A percentile compares a stretch with the other conserved stretches of the same genome.
These are phyloP conservation scores for Umbilicaria muhlenbergii DNA, from an alignment of 495 filamentous ascomycete species.

Conservation along the genomic window DNA sequence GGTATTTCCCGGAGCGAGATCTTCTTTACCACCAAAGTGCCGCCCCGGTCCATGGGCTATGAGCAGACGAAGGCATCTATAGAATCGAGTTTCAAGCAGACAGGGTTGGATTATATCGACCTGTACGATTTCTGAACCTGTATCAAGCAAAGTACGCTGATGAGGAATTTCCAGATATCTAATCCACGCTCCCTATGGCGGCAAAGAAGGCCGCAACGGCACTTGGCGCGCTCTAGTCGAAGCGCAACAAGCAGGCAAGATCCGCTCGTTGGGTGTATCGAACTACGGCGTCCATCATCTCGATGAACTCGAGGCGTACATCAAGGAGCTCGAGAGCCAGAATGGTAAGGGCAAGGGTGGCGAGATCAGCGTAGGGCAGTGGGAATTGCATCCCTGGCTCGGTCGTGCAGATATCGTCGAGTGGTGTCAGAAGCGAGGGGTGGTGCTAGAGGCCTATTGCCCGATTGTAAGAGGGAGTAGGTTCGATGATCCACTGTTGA, in stretches of 20 bases:
- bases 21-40: constrained; percentile 44
- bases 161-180: constrained; percentile 21
- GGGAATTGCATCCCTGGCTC: constrained; percentile 88
- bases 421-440: constrained; percentile 53
- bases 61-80: constrained; percentile 34
- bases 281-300: constrained; percentile 41
- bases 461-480: constrained; percentile 56
- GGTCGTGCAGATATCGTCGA: constrained; percentile 56
- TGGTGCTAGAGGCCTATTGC: constrained; percentile 67
- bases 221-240: constrained; percentile 39
- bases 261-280: constrained; percentile 38
- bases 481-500: constrained; percentile 46
- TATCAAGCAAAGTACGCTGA: background rate
- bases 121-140: constrained; percentile 19
- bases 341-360: constrained; percentile 53
- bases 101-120: constrained; percentile 38
- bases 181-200: constrained; percentile 41
- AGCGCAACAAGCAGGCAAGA: constrained; percentile 34
- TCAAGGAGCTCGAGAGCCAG: constrained; percentile 44
- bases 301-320: constrained; percentile 54
- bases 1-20: constrained; percentile 30
- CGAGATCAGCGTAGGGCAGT: constrained; percentile 67
- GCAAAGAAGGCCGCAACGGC: constrained; percentile 31
- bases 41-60: constrained; percentile 28
- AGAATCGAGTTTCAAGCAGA: constrained; percentile 27